Percentiles rank a stretch among this genome's conserved stretches.
phyloP scores from a whole-genome alignment of 2,329 filamentous ascomycete genomes.

The Gremmenia infestans region DNA sequence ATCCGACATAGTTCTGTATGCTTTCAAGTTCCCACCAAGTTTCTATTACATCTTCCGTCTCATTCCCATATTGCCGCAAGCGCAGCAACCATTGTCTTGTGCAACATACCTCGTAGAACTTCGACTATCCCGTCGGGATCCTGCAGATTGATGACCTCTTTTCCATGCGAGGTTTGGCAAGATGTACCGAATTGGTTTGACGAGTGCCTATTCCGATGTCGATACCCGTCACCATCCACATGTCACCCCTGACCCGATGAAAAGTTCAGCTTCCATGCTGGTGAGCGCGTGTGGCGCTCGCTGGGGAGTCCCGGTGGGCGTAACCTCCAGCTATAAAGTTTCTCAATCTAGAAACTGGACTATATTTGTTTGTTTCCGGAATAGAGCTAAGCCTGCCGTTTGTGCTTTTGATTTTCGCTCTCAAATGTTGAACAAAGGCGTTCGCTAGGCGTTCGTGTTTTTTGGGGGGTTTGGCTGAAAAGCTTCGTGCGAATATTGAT shows the following conservation, averaged over 20 bases:
- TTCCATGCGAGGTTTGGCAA: neutral
- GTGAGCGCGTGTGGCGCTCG: neutral
- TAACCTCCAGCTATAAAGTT: neutral
- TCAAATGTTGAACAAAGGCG: too few species aligned
- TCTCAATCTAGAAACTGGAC: neutral
- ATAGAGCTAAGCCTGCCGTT: too few species aligned
- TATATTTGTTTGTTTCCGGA: neutral
- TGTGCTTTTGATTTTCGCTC: too few species aligned
- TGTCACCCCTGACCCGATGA: neutral
- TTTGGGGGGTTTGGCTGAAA: neutral
- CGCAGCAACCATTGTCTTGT: neutral
- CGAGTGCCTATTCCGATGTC: neutral
- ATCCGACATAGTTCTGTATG: neutral
- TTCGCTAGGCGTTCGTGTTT: neutral
- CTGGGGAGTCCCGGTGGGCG: neutral
- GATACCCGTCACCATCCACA: neutral
- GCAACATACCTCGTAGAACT: neutral
- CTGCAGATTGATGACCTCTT: constrained; percentile 2
- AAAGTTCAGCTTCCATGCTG: neutral
- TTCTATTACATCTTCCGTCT: neutral
- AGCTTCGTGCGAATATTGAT: neutral
- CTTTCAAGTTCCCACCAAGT: neutral
- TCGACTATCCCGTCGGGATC: constrained; percentile 4
- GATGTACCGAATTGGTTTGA: neutral
- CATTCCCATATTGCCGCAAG: neutral